A percentile compares a stretch with the other conserved stretches of the same genome.
phyloP scores from a whole-genome alignment of 2,329 filamentous ascomycete species.

The Fusarium hainanense region DNA sequence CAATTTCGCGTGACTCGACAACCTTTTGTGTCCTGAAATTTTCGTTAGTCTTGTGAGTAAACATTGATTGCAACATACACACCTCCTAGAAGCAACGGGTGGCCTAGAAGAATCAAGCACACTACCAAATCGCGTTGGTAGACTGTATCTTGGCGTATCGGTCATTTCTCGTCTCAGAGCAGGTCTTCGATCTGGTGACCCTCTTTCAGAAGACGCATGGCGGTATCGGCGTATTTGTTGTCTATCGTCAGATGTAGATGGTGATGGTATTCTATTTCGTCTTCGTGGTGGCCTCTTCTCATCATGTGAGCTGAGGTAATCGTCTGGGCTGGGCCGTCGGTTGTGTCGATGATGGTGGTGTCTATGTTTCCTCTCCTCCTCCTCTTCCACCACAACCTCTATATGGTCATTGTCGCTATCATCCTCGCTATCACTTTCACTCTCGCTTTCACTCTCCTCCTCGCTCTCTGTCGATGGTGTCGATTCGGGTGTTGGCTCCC shows the following conservation, averaged over 20 bases:
- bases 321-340: slow-evolving; percentile 43
- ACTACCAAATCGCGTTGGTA: slow-evolving; percentile 42
- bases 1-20: slow-evolving; percentile 40
- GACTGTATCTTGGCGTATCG: slow-evolving; percentile 46
- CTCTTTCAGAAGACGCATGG: slow-evolving; percentile 44
- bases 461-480: slow-evolving; percentile 32
- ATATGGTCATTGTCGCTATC: slow-evolving; percentile 34
- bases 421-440: slow-evolving; percentile 29
- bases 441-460: slow-evolving; percentile 25
- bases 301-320: slow-evolving; percentile 43
- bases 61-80: slow-evolving; percentile 1
- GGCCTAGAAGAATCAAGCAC: slow-evolving; percentile 51
- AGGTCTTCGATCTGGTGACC: slow-evolving; percentile 46
- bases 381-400: slow-evolving; percentile 46
- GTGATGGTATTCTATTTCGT: slow-evolving; percentile 36
- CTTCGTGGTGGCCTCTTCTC: slow-evolving; percentile 41
- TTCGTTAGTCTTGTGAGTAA: slow-evolving; percentile 11
- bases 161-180: slow-evolving; percentile 47
- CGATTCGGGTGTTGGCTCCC: slow-evolving; percentile 36
- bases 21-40: slow-evolving; percentile 38
- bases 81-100: slow-evolving; percentile 51
- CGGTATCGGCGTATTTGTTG: slow-evolving; percentile 39
- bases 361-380: slow-evolving; percentile 45
- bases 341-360: slow-evolving; percentile 27
- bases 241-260: slow-evolving; percentile 44